phyloP scores from a whole-genome alignment of 2,329 filamentous ascomycete genomes.

The Seiridium cupressi region DNA sequence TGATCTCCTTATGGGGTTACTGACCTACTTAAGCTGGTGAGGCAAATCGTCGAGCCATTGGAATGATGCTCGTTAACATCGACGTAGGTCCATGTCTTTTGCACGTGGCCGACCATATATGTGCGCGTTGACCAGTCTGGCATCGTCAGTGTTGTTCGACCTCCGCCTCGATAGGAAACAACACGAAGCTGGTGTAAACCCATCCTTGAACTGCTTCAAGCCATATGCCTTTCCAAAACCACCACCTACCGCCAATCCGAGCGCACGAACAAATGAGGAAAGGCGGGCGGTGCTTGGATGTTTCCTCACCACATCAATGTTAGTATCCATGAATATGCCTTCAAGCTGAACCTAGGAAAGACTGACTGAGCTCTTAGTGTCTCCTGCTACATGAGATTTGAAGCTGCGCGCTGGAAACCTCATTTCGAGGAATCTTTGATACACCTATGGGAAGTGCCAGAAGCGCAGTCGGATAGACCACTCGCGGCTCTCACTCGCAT shows the following conservation, averaged over 20 bases:
- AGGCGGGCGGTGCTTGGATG: slow-evolving; percentile 16
- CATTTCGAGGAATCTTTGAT: slow-evolving; percentile 58
- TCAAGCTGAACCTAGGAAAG: no score
- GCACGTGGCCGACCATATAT: slow-evolving; percentile 40
- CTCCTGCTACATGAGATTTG: slow-evolving; percentile 21
- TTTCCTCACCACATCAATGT: slow-evolving; percentile 10
- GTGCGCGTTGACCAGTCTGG: slow-evolving; percentile 40
- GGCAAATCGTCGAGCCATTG: no score
- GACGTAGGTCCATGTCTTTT: slow-evolving; percentile 33
- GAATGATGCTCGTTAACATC: no score
- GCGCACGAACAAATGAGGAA: slow-evolving; percentile 15
- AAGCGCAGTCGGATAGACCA: slow-evolving; percentile 47
- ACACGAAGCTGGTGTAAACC: slow-evolving; percentile 13
- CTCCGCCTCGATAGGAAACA: slow-evolving; percentile 37
- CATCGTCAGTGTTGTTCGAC: slow-evolving; percentile 42
- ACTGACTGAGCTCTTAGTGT: slow-evolving; percentile 8
- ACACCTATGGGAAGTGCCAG: slow-evolving; percentile 40
- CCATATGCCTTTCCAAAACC: slow-evolving; percentile 20
- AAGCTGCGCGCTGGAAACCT: slow-evolving; percentile 46
- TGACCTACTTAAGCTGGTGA: slow-evolving; percentile 32
- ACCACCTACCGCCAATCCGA: slow-evolving; percentile 8
- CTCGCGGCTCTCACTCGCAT: slow-evolving; percentile 34
- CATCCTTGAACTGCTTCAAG: slow-evolving; percentile 11
- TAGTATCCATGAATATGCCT: not conserved
- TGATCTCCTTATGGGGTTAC: slow-evolving; percentile 50